These are phyloP conservation scores for Monosporascus sp. DNA, from an alignment of 2,329 filamentous ascomycete species.

Conservation along the genomic window DNA sequence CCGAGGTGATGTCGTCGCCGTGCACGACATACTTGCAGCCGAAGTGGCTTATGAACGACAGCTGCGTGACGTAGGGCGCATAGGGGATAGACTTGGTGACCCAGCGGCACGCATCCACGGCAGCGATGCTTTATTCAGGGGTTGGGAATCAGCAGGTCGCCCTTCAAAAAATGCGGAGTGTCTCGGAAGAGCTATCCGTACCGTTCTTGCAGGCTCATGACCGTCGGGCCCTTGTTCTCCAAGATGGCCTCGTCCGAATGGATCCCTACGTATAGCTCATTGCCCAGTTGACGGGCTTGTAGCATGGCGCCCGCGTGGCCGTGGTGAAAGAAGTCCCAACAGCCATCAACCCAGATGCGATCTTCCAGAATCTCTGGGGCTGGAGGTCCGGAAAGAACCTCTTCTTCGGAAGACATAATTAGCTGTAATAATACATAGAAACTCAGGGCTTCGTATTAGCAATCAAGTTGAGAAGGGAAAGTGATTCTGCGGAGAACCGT, in stretches of 20 bases:
- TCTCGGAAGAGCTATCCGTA: constrained; percentile 27
- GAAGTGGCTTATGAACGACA: constrained; percentile 92
- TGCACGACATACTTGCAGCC: constrained; percentile 95
- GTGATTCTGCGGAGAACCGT: too few species aligned
- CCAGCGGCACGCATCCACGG: constrained; percentile 94
- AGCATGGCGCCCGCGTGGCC: constrained; percentile 96
- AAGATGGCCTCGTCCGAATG: constrained; percentile 95
- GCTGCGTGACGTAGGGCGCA: constrained; percentile 90
- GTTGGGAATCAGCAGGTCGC: constrained; percentile 20
- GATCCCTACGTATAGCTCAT: constrained; percentile 83
- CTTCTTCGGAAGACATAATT: constrained; percentile 19
- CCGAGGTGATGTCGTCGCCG: constrained; percentile 94
- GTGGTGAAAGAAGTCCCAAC: constrained; percentile 99
- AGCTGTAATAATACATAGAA: not conserved
- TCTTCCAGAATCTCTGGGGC: constrained; percentile 55
- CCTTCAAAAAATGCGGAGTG: constrained; percentile 13
- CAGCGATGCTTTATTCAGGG: constrained; percentile 58
- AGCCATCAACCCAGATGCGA: constrained; percentile 96
- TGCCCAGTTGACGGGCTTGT: constrained; percentile 86
- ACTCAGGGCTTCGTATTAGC: not conserved
- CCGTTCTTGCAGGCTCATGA: constrained; percentile 92
- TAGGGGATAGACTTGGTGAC: constrained; percentile 76
- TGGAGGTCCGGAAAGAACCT: constrained; percentile 27
- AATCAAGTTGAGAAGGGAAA: too few species aligned
- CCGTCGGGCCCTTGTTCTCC: constrained; percentile 94